A percentile compares a stretch with the other conserved stretches of the same genome.
These are phyloP conservation scores for Daldinia loculata DNA, from an alignment of 495 filamentous ascomycete species.

Conservation along the genomic window DNA sequence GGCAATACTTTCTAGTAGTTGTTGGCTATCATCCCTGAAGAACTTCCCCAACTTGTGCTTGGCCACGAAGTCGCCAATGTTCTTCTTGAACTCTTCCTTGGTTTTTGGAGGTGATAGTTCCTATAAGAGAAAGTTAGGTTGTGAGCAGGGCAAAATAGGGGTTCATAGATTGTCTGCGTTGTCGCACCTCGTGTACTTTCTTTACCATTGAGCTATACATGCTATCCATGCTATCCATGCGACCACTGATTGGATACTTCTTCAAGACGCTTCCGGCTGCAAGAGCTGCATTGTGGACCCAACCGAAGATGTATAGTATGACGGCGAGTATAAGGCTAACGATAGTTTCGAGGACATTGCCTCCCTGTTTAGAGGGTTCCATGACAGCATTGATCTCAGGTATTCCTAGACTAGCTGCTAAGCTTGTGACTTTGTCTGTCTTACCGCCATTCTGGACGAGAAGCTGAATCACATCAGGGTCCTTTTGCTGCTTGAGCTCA, in stretches of 20 bases:
- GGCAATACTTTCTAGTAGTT: slow-evolving; percentile 21
- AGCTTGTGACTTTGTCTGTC: slow-evolving; percentile 4
- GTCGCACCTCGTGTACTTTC: slow-evolving; percentile 8
- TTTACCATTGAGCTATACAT: neutral
- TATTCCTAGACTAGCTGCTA: neutral
- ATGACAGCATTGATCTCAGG: slow-evolving; percentile 25
- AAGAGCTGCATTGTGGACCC: slow-evolving; percentile 12
- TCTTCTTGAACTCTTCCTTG: slow-evolving; percentile 33
- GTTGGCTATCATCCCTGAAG: slow-evolving; percentile 17
- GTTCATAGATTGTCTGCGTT: neutral
- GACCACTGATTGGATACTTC: slow-evolving; percentile 28
- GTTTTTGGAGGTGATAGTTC: slow-evolving; percentile 16
- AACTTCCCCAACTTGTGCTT: slow-evolving; percentile 28
- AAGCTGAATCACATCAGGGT: slow-evolving; percentile 22
- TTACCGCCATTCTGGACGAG: slow-evolving; percentile 24
- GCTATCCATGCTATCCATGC: neutral
- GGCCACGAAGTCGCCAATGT: slow-evolving; percentile 20
- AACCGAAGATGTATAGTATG: slow-evolving; percentile 26
- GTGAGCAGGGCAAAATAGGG: neutral
- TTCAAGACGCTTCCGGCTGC: slow-evolving; percentile 13
- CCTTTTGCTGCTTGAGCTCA: slow-evolving; percentile 24
- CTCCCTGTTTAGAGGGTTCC: neutral
- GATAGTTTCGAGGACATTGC: neutral
- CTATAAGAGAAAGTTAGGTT: slow-evolving; percentile 11
- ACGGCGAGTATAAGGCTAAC: slow-evolving; percentile 16